Percentiles rank a stretch among this genome's conserved stretches.
Evolutionary conservation across 2,329 filamentous ascomycete species (phyloP).

Genomic region (Eutypa lata): DNA sequence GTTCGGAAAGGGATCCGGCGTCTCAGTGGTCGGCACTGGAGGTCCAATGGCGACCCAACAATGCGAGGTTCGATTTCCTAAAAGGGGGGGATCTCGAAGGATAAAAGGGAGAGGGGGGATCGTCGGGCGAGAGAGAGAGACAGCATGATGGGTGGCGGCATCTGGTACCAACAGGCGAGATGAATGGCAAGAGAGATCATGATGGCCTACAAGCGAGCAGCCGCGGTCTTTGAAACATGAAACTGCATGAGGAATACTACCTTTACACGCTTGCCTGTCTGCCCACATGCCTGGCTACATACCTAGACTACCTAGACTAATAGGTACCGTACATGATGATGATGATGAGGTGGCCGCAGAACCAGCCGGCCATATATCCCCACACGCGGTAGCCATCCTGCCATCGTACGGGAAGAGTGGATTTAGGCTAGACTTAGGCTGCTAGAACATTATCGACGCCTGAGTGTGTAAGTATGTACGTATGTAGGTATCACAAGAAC

Average conservation of each 20-base stretch:
- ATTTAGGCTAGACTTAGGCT: neutral
- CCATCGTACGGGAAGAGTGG: neutral
- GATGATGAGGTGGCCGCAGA: neutral
- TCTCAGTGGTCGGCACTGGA: slow-evolving; percentile 15
- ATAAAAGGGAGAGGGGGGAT: neutral
- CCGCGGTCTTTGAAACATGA: slow-evolving; percentile 9
- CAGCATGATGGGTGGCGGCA: neutral
- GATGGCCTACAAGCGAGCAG: neutral
- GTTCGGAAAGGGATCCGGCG: slow-evolving; percentile 17
- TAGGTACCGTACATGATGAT: too few relatives aligned
- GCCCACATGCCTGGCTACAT: slow-evolving; percentile 10
- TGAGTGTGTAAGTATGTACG: too few relatives aligned
- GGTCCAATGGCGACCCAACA: slow-evolving; percentile 16
- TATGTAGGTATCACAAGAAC: neutral
- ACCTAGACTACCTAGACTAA: too few relatives aligned
- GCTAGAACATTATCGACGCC: neutral
- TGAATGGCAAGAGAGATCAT: neutral
- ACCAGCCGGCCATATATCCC: neutral
- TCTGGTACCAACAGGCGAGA: neutral
- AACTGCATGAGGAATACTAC: slow-evolving; percentile 9
- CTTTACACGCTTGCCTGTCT: too few relatives aligned
- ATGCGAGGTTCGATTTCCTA: slow-evolving; percentile 7
- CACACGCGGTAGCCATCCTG: neutral
- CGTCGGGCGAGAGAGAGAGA: neutral
- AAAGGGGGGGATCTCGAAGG: neutral